Conservation (phyloP, 176 grass and related monocot genomes). For the Zea luxurians region DNA sequence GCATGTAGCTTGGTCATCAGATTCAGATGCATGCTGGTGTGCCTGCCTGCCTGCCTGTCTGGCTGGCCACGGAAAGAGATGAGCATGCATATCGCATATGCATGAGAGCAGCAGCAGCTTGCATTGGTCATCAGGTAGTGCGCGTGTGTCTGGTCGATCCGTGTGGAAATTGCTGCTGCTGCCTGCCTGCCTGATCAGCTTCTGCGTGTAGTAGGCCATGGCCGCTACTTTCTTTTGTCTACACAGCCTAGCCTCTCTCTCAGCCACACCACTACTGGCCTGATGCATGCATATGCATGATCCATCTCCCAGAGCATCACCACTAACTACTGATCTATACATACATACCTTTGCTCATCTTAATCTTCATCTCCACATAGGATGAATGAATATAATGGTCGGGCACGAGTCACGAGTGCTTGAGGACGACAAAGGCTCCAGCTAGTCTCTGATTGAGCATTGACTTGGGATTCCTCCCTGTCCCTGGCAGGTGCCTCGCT, state of each 20-base stretch:
- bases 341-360: not conserved
- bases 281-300: no score
- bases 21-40: not conserved
- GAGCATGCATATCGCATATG: not conserved
- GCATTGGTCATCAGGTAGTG: not conserved
- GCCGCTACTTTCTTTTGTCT: no score
- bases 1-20: not conserved
- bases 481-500: no score
- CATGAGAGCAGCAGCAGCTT: not conserved
- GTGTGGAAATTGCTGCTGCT: not conserved
- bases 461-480: not conserved
- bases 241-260: no score
- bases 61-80: conserved; percentile 4
- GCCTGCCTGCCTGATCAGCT: not conserved
- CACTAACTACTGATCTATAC: no score
- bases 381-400: conserved; percentile 22
- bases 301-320: no score
- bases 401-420: not conserved
- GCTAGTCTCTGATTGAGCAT: not conserved
- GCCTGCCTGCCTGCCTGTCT: not conserved
- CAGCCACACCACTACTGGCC: no score
- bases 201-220: not conserved
- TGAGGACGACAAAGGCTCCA: not conserved
- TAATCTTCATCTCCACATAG: not conserved
- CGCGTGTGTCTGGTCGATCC: conserved; percentile 10